Evolutionary conservation across 306 rosid species (phyloP), one percentile per base, ranked within the genome.

Genomic region (Rubus parviflorus): DNA sequence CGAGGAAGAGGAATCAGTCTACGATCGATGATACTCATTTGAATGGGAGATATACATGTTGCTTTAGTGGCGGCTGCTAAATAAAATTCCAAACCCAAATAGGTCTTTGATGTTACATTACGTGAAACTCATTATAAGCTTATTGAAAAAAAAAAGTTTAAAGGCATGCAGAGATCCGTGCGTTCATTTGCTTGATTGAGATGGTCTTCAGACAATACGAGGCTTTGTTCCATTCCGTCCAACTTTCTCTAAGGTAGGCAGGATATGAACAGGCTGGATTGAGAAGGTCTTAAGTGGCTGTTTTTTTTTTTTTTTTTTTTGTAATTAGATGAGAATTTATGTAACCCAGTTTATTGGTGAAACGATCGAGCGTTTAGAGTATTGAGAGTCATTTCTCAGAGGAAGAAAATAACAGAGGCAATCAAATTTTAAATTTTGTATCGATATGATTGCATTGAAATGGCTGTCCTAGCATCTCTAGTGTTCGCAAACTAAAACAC

Each of bases 1-100:
- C 46, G 51, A 77, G 81, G 66, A 76, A 72, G 73, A 30, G 2
- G 35, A 2, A 54, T 43, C 23, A 52, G 25, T 45, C 41, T 70
- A 57, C 38, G 60, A 30, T 30, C 43, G 12, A 47, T 70, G 20
- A 45, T 79, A 54, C 30, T 53, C 43, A 16, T 69, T 65, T 23
- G 77, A 78, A 71, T 60, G 42, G 23, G 47, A 72, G 60, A 56
- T 71, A 41, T 25, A 60, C 54, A 43, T 74, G 76, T 68, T 62
- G 77, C 17, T 41, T 38, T 66, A 77, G 81, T 84, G 79, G 72
- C 13, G 37, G 70, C 58, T 64, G 20, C 78, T 46, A 11, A 23
- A 0, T 2, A 30, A 16, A 45, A 8, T 19, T 74, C 30, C 78
- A 61, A 46, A 4, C 9, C 35, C 35, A 19, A 51, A 14, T 25